Evolutionary conservation across 805 yeast species (phyloP), one percentile per base, ranked within the genome.

Genomic region (Starmerella khaoyaiensis): DNA sequence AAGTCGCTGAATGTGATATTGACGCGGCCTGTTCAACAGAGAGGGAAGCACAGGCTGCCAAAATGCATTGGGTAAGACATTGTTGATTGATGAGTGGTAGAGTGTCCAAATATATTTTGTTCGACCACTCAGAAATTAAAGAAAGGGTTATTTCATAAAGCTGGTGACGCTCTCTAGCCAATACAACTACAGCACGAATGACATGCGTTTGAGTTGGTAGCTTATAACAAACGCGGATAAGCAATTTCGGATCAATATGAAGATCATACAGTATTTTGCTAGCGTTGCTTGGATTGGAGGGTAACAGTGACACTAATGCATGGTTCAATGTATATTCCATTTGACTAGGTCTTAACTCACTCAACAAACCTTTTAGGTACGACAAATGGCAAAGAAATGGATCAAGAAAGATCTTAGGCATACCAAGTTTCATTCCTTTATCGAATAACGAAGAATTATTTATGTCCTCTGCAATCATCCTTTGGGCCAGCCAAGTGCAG

Each of bases 61-160:
- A 49, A 2, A 76, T 50, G 4, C 69, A 53, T 27, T 62, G 66
- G 0, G 84, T 70, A 24, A 69, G 54, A 2, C 54, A 50, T 22
- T 62, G 67, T 51, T 78, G 87, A 2, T 49, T 32, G 0, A 52
- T 40, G 1, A 64, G 50, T 0, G 75, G 59, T 7, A 65, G 63
- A 18, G 56, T 51, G 33, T 61, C 58, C n/a, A 71, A 54, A 7
- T 55, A 42, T 3, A 50, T 45, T 2, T 50, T 52, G 36, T 62
- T 61, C 2, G 69, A 64, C 68, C 68, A 63, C 10, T 50, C 35
- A 1, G 23, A 24, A 3, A 61, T 33, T 4, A 55, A 37, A 4
- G 15, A 7, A 3, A 16, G 21, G 1, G 20, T 25, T 1, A 36
- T 40, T 1, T 37, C 6, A 14, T 2, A 9, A 20, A 44, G 31